Percentiles rank a stretch among this genome's conserved stretches.
Evolutionary conservation across 2,329 filamentous ascomycete genomes (phyloP).

Genomic region (Lachnellula arida): DNA sequence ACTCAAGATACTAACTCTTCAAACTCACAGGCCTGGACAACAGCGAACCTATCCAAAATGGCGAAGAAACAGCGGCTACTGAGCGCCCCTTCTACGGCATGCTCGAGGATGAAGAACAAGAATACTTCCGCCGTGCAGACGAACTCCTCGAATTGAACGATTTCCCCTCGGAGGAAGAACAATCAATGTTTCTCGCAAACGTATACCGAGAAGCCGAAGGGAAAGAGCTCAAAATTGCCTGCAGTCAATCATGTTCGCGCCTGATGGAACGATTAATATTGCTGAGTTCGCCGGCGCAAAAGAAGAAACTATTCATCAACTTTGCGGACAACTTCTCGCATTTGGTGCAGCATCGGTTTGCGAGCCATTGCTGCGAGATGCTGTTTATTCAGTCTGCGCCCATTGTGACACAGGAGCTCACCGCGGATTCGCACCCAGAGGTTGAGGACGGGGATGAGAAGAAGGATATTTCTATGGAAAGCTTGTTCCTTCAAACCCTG

Average conservation of each 20-base stretch:
- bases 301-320: conserved; percentile 80
- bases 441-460: conserved; percentile 43
- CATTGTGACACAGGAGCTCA: conserved; percentile 68
- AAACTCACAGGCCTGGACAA: conserved; percentile 19
- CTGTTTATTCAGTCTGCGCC: conserved; percentile 82
- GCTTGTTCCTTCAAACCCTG: conserved; percentile 75
- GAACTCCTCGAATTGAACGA: conserved; percentile 86
- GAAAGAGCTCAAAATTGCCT: conserved; percentile 94
- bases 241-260: conserved; percentile 90
- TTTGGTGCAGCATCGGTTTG: conserved; percentile 91
- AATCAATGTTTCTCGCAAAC: conserved; percentile 67
- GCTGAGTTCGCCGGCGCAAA: conserved; percentile 70
- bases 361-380: conserved; percentile 94
- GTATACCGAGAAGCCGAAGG: conserved; percentile 82
- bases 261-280: conserved; percentile 89
- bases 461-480: conserved; percentile 66
- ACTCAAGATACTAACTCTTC: neutral
- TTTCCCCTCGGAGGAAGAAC: conserved; percentile 72
- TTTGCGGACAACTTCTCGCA: conserved; percentile 85
- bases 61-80: conserved; percentile 15
- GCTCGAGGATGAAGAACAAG: conserved; percentile 87
- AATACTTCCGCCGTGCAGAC: conserved; percentile 89
- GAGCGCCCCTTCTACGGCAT: conserved; percentile 72
- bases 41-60: conserved; percentile 15
- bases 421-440: conserved; percentile 38